Evolutionary conservation across 2,329 filamentous ascomycete species (phyloP).

Genomic region (Aplosporella prunicola): DNA sequence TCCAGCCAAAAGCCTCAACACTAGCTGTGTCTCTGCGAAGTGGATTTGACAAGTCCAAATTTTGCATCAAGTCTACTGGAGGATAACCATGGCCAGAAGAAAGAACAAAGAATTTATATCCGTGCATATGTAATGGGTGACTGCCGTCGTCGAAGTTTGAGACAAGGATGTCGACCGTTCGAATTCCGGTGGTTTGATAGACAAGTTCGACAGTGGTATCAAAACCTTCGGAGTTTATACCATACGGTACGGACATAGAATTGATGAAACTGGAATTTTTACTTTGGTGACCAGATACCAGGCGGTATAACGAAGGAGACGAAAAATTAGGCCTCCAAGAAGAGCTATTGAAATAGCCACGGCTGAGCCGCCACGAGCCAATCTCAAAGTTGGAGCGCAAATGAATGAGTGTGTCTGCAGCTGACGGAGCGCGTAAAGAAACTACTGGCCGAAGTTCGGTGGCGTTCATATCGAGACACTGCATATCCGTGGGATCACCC

Average conservation of each 20-base stretch:
- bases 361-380: conserved; percentile 47
- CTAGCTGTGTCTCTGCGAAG: conserved; percentile 62
- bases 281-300: conserved; percentile 36
- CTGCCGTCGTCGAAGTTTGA: conserved; percentile 27
- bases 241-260: conserved; percentile 5
- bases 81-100: conserved; percentile 21
- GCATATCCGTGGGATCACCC: conserved; percentile 39
- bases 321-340: conserved; percentile 43
- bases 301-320: conserved; percentile 42
- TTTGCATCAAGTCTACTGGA: conserved; percentile 20
- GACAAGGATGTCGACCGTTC: conserved; percentile 27
- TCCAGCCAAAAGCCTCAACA: conserved; percentile 55
- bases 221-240: conserved; percentile 21
- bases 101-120: conserved; percentile 59
- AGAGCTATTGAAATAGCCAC: conserved; percentile 50
- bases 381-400: conserved; percentile 52
- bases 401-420: conserved; percentile 45
- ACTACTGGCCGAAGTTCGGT: conserved; percentile 38
- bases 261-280: conserved; percentile 20
- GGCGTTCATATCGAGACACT: conserved; percentile 44
- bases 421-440: conserved; percentile 33
- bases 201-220: conserved; percentile 21
- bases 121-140: conserved; percentile 45
- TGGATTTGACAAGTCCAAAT: conserved; percentile 24
- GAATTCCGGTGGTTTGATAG: conserved; percentile 27